These are phyloP conservation scores for Periconia digitata DNA, from an alignment of 2,329 filamentous ascomycete species.

Conservation along the genomic window DNA sequence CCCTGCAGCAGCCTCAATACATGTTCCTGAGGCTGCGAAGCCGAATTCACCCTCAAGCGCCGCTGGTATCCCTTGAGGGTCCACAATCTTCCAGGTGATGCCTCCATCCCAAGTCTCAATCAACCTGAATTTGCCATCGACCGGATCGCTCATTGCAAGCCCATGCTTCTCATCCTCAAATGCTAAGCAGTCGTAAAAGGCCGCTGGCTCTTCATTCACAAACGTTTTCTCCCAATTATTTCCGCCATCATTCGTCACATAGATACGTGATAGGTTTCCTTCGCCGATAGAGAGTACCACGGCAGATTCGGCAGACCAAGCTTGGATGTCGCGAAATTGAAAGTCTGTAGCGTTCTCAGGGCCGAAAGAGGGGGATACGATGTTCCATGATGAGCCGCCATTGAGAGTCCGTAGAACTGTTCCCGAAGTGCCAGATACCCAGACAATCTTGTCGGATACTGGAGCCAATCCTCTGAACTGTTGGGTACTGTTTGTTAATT, in stretches of 20 bases:
- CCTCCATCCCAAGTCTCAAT: conserved; percentile 31
- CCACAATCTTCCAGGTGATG: conserved; percentile 21
- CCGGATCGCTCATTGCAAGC: conserved; percentile 32
- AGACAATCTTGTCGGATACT: conserved; percentile 18
- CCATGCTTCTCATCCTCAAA: conserved; percentile 25
- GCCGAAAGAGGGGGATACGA: conserved; percentile 25
- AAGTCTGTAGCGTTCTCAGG: conserved; percentile 21
- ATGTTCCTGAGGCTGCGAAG: conserved; percentile 31
- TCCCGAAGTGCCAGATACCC: conserved; percentile 30
- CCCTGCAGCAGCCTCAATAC: conserved; percentile 27
- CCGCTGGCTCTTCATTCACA: conserved; percentile 23
- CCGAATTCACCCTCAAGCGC: conserved; percentile 25
- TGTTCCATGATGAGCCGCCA: conserved; percentile 23
- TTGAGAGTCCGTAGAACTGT: conserved; percentile 29
- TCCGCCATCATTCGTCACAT: conserved; percentile 24
- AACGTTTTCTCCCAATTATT: conserved; percentile 25
- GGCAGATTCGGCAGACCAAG: conserved; percentile 21
- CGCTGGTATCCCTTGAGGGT: conserved; percentile 15
- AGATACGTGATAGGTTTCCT: conserved; percentile 28
- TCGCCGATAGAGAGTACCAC: conserved; percentile 28
- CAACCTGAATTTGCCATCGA: conserved; percentile 29
- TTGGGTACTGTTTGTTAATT: conserved; percentile 24
- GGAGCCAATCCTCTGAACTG: conserved; percentile 31
- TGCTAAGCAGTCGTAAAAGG: conserved; percentile 34
- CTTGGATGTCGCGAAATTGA: conserved; percentile 33